Conservation (phyloP, 352 stramenopile genomes). For the Lagenidium giganteum region DNA sequence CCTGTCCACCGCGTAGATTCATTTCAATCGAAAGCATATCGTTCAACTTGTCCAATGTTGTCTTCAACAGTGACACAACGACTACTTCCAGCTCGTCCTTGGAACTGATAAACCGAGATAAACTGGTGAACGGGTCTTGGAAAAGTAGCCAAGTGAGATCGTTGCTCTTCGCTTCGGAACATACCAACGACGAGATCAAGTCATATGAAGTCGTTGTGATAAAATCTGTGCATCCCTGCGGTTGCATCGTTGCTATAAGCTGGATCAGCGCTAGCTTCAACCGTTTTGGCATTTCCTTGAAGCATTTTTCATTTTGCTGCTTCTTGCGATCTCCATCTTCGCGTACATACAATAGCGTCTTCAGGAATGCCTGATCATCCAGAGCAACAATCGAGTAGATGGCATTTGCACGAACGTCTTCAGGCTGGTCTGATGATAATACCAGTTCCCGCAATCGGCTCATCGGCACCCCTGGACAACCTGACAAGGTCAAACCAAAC, state of each 20-base stretch:
- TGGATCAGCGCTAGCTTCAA: constrained; percentile 56
- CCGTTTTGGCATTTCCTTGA: constrained; percentile 50
- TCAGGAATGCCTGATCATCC: constrained; percentile 52
- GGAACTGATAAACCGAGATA: constrained; percentile 44
- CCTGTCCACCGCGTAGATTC: constrained; percentile 43
- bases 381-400: constrained; percentile 46
- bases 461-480: constrained; percentile 37
- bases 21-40: constrained; percentile 57
- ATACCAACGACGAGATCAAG: constrained; percentile 63
- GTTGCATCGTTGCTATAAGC: constrained; percentile 42
- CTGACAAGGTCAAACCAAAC: constrained; percentile 36
- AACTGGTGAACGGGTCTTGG: constrained; percentile 51
- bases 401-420: constrained; percentile 48
- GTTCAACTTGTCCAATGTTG: constrained; percentile 58
- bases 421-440: constrained; percentile 34
- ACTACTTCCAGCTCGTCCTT: constrained; percentile 43
- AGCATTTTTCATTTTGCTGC: constrained; percentile 36
- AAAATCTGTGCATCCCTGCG: constrained; percentile 48
- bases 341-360: constrained; percentile 33
- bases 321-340: constrained; percentile 48
- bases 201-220: constrained; percentile 56
- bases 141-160: constrained; percentile 63
- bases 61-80: constrained; percentile 55
- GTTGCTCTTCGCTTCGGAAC: constrained; percentile 62
- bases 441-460: constrained; percentile 49